phyloP scores from a whole-genome alignment of 1,284 basidiomycete genomes.

The Albatrellus sp. region DNA sequence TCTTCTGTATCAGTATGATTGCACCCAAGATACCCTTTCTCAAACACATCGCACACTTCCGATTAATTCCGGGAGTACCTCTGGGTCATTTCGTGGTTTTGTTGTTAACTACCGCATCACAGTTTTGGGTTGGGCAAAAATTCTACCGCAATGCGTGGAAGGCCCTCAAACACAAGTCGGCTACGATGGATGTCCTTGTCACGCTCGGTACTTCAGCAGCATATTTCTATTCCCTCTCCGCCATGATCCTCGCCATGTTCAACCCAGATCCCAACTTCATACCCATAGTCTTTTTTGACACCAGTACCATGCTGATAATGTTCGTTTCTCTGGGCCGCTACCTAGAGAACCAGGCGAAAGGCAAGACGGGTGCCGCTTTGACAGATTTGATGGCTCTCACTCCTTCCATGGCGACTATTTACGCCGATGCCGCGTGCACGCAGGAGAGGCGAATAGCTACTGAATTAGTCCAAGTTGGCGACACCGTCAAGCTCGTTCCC shows the following conservation, averaged over 20 bases:
- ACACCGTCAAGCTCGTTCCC: slow-evolving; percentile 88
- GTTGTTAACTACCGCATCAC: slow-evolving; percentile 82
- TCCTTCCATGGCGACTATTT: slow-evolving; percentile 92
- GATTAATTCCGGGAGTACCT: slow-evolving; percentile 58
- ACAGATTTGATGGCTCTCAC: slow-evolving; percentile 93
- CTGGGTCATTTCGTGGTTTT: slow-evolving; percentile 78
- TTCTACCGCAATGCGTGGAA: slow-evolving; percentile 91
- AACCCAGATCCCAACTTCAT: slow-evolving; percentile 52
- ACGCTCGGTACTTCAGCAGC: slow-evolving; percentile 92
- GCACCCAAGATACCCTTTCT: slow-evolving; percentile 63
- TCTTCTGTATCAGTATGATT: slow-evolving; percentile 89
- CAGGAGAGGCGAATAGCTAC: slow-evolving; percentile 86
- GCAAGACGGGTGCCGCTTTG: slow-evolving; percentile 91
- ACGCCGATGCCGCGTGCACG: slow-evolving; percentile 70
- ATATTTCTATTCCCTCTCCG: slow-evolving; percentile 78
- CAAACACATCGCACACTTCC: slow-evolving; percentile 31
- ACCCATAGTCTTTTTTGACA: slow-evolving; percentile 95
- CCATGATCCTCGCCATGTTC: slow-evolving; percentile 61
- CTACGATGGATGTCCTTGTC: slow-evolving; percentile 96
- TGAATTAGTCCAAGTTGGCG: slow-evolving; percentile 90
- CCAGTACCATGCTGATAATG: slow-evolving; percentile 96
- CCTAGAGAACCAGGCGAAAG: slow-evolving; percentile 94
- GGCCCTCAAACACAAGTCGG: slow-evolving; percentile 77
- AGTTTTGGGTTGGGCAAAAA: slow-evolving; percentile 81
- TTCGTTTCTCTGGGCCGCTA: slow-evolving; percentile 94